Percentiles rank a stretch among this genome's conserved stretches.
Conservation (phyloP, 2,329 filamentous ascomycete genomes). For the Epicoccum nigrum region DNA sequence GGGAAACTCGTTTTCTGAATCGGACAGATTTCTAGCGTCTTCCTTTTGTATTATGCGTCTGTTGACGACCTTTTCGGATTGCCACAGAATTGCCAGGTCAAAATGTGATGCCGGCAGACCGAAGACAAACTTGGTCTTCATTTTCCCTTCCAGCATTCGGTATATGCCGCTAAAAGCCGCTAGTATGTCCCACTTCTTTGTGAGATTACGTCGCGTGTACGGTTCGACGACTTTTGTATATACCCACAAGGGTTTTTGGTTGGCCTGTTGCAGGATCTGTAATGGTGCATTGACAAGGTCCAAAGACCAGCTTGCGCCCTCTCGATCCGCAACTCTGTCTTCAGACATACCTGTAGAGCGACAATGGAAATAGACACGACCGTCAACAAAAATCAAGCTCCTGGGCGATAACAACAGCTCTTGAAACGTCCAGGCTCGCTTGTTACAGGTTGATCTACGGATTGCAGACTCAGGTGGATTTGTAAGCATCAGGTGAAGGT, state of each 20-base stretch:
- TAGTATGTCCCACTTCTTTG: neutral
- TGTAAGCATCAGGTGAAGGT: neutral
- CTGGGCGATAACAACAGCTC: slow-evolving; percentile 17
- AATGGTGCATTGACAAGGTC: slow-evolving; percentile 4
- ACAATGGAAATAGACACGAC: slow-evolving; percentile 19
- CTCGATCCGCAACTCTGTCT: slow-evolving; percentile 5
- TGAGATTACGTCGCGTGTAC: neutral
- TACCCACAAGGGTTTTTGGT: neutral
- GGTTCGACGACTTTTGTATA: neutral
- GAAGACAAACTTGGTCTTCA: neutral
- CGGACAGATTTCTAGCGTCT: no score
- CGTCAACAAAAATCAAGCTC: slow-evolving; percentile 10
- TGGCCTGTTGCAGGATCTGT: neutral
- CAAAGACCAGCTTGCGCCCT: slow-evolving; percentile 7
- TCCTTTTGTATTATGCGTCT: no score
- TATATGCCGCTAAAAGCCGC: neutral
- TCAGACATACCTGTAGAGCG: slow-evolving; percentile 11
- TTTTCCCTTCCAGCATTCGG: neutral
- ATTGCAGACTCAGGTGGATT: neutral
- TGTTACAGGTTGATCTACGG: slow-evolving; percentile 11
- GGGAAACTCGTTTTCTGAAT: no score
- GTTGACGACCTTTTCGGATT: neutral
- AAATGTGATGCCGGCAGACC: neutral
- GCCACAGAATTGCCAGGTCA: neutral
- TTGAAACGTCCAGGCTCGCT: slow-evolving; percentile 24